Percentiles rank a stretch among this genome's conserved stretches.
phyloP scores from a whole-genome alignment of 139 green algal genomes.

The Picochlorum sp. region DNA sequence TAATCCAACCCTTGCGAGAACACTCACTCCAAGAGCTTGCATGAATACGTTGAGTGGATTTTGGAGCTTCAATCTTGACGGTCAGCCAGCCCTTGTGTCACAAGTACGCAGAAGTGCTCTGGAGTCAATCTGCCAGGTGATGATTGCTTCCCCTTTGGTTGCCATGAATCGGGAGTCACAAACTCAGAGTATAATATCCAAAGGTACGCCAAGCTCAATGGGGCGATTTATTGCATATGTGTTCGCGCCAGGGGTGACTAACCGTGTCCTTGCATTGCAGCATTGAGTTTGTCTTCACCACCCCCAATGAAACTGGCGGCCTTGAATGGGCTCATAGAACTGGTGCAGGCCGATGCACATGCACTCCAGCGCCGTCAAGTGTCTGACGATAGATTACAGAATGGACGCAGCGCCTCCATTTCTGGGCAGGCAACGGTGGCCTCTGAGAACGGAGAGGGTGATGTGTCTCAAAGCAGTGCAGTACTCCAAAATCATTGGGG shows the following conservation, averaged over 20 bases:
- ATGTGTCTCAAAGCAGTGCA: slow-evolving; percentile 43
- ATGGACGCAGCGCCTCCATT: not conserved
- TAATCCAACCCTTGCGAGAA: not conserved
- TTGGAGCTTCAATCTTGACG: slow-evolving; percentile 4
- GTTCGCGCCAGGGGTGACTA: too few species aligned
- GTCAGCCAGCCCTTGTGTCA: slow-evolving; percentile 1
- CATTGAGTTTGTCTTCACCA: slow-evolving; percentile 23
- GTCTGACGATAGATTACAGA: slow-evolving; percentile 3
- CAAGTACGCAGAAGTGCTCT: slow-evolving; percentile 42
- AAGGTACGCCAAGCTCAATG: not conserved
- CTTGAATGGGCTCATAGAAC: slow-evolving; percentile 55
- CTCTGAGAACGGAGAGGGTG: slow-evolving; percentile 54
- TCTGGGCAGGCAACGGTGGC: slow-evolving; percentile 17
- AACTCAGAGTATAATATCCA: slow-evolving; percentile 2
- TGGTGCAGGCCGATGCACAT: slow-evolving; percentile 62
- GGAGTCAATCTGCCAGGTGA: slow-evolving; percentile 54
- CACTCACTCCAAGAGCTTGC: slow-evolving; percentile 17
- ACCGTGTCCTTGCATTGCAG: not conserved
- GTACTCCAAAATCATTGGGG: slow-evolving; percentile 49
- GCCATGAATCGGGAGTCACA: slow-evolving; percentile 31
- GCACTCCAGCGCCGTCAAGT: slow-evolving; percentile 38
- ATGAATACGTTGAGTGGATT: slow-evolving; percentile 37
- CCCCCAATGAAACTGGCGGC: slow-evolving; percentile 42
- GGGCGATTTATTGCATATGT: too few species aligned
- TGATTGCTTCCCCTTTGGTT: slow-evolving; percentile 48